Evolutionary conservation across 1,284 basidiomycete genomes (phyloP).

Genomic region (Tetrapyrgos nigripes): DNA sequence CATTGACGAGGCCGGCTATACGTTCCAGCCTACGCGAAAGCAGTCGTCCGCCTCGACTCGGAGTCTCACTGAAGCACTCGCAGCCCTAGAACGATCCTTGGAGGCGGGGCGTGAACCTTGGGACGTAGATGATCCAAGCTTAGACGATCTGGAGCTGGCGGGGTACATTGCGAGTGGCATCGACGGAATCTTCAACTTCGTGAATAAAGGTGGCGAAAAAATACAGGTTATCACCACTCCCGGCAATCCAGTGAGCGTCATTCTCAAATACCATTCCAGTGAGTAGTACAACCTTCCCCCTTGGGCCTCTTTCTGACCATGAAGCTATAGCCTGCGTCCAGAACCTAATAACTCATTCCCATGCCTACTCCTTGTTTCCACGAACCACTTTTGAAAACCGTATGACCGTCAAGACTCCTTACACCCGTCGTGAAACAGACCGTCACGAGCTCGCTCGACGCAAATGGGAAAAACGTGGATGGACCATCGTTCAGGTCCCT

Average conservation of each 20-base stretch:
- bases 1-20: not conserved
- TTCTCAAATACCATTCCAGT: not conserved
- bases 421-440: not conserved
- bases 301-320: constrained; percentile 1
- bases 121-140: not conserved
- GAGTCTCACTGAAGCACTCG: not conserved
- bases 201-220: not conserved
- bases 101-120: not conserved
- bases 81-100: too few species aligned
- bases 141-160: too few species aligned
- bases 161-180: not conserved
- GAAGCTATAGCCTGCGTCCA: not conserved
- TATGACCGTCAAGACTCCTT: not conserved
- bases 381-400: not conserved
- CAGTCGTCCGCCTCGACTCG: not conserved
- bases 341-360: not conserved
- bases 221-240: not conserved
- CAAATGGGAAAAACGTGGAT: not conserved
- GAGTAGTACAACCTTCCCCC: not conserved
- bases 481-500: too few species aligned
- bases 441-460: not conserved
- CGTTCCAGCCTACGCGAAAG: not conserved
- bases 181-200: not conserved
- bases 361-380: constrained; percentile 3
- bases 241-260: not conserved